Base-by-base conservation (phyloP, 1,139 yeast species). In the Kurtzmaniella quercitrusa region DNA sequence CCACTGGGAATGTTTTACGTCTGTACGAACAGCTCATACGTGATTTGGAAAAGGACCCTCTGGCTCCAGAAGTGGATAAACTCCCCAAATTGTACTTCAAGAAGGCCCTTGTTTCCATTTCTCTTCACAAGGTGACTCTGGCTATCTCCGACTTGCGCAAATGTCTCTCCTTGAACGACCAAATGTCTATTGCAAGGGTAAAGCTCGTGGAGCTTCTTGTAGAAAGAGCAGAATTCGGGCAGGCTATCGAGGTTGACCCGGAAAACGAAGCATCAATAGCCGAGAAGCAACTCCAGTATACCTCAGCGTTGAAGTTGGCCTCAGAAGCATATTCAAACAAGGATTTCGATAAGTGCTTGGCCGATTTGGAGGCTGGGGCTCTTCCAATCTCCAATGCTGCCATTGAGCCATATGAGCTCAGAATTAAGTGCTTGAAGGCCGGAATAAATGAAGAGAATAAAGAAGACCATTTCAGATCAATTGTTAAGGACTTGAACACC, bases 41-140 rank as follows among this genome's bases (percentile, higher is more conserved):
- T 15, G 57, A 54, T 3, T 33, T 53, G 17, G 50, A 47, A 34
- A 15, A 18, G 15, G 39, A 40, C n/a, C 23, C 18, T 6, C 41
- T 34, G 14, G 40, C 23, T 15, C n/a, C 37, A 18, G 34, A 45
- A 16, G 40, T 31, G 15, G 41, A 39, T 6, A 48, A 48, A 39
- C 48, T 62, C 37, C 60, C 76, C 0, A 77, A 69, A 47, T 59
- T 77, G 3, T 70, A 73, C 51, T 77, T 71, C 55, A 79, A 77
- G 54, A 75, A 75, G 50, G 84, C 83, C 1, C 58, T 79, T 44
- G 72, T 80, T 7, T 81, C 79, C 46, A 60, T 77, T 46, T 68
- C 74, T 33, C 55, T 81, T 49, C 73, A 75, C 38, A 73, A 70
- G 49, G 81, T 75, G 21, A 46, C 54, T 6, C 62, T 63, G 31